phyloP scores from a whole-genome alignment of 805 yeast species.

The Deakozyma indianensis region DNA sequence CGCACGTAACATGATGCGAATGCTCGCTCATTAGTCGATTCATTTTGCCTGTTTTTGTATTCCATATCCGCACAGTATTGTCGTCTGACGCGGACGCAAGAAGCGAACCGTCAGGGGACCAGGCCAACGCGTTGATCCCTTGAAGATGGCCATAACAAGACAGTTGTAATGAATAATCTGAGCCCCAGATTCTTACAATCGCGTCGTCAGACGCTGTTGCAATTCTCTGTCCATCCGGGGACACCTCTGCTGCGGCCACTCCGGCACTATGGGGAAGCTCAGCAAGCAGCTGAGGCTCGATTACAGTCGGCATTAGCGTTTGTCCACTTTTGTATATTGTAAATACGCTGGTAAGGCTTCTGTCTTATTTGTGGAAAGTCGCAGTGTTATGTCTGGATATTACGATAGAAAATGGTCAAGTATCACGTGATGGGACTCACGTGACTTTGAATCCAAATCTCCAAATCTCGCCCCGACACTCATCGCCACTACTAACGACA shows the following conservation, averaged over 20 bases:
- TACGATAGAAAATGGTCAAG: too few species aligned
- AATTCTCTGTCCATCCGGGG: conserved; percentile 41
- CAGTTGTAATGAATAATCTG: conserved; percentile 24
- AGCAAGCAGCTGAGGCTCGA: background rate
- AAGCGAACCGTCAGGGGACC: conserved; percentile 60
- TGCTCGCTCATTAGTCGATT: conserved; percentile 49
- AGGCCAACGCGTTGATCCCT: conserved; percentile 64
- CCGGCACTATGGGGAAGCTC: background rate
- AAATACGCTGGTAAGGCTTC: too few species aligned
- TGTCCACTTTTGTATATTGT: too few species aligned
- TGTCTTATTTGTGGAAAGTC: too few species aligned
- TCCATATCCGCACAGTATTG: conserved; percentile 62
- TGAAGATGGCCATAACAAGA: conserved; percentile 40
- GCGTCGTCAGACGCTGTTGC: conserved; percentile 47
- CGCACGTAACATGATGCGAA: conserved; percentile 68
- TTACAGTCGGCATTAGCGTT: background rate
- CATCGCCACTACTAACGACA: too few species aligned
- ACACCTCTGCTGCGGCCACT: conserved; percentile 37
- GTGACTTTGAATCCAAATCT: too few species aligned
- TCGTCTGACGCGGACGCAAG: conserved; percentile 85
- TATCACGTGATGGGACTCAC: too few species aligned
- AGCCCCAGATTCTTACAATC: conserved; percentile 44
- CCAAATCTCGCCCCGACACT: too few species aligned
- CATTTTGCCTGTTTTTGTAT: conserved; percentile 29
- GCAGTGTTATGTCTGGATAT: too few species aligned